Evolutionary conservation across 2,329 filamentous ascomycete species (phyloP).

Genomic region (Cladosporium sp.): DNA sequence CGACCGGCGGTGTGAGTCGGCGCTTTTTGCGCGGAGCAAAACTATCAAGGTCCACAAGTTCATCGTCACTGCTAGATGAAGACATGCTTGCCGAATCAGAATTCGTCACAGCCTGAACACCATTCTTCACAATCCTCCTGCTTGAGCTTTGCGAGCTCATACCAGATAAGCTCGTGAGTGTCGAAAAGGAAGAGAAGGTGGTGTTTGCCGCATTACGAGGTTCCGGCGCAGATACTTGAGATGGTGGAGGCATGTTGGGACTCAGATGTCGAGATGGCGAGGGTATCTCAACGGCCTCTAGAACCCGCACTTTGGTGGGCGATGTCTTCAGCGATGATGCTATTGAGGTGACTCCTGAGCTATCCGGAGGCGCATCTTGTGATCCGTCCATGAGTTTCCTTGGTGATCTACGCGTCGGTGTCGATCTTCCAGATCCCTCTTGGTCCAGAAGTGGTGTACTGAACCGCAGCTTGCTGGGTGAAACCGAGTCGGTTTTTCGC

Average conservation of each 20-base stretch:
- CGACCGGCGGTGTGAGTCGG: conserved; percentile 22
- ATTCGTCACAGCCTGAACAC: conserved; percentile 48
- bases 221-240: conserved; percentile 5
- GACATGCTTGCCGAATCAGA: conserved; percentile 32
- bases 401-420: conserved; percentile 1
- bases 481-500: background rate
- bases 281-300: conserved; percentile 15
- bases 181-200: conserved; percentile 27
- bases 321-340: background rate
- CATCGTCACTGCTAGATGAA: conserved; percentile 24
- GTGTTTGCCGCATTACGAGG: conserved; percentile 7
- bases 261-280: background rate
- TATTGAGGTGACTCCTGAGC: conserved; percentile 1
- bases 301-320: background rate
- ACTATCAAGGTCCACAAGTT: conserved; percentile 28
- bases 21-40: conserved; percentile 28
- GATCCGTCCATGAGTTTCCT: background rate
- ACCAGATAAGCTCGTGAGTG: conserved; percentile 26
- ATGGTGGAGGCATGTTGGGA: background rate
- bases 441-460: background rate
- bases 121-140: conserved; percentile 53
- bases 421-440: background rate
- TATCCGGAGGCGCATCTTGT: background rate
- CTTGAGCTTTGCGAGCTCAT: conserved; percentile 37
- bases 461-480: background rate